Percentiles rank a stretch among this genome's conserved stretches.
These are phyloP conservation scores for Ascomycota sp. DNA, from an alignment of 2,329 filamentous ascomycete species.

Conservation along the genomic window DNA sequence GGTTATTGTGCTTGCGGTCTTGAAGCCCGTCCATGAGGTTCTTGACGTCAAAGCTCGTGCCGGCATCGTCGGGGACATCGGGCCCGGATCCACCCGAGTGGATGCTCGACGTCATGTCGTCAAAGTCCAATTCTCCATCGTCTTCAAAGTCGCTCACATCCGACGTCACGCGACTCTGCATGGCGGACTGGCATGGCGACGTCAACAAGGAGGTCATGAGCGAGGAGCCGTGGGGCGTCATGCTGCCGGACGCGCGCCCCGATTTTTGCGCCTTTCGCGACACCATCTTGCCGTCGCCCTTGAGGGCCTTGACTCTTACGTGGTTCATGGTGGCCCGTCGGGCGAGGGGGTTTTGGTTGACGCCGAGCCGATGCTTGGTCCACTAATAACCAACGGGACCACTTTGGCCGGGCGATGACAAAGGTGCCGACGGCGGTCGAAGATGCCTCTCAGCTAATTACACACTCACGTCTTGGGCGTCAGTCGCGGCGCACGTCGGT, in stretches of 20 bases:
- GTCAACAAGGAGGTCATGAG: slow-evolving; percentile 34
- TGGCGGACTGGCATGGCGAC: slow-evolving; percentile 38
- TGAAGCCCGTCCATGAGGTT: slow-evolving; percentile 52
- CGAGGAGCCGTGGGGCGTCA: slow-evolving; percentile 38
- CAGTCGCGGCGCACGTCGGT: no score
- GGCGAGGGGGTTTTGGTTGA: not conserved
- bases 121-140: slow-evolving; percentile 15
- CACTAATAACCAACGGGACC: no score
- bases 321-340: slow-evolving; percentile 36
- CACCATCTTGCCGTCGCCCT: slow-evolving; percentile 50
- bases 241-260: slow-evolving; percentile 34
- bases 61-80: slow-evolving; percentile 43
- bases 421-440: no score
- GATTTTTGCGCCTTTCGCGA: slow-evolving; percentile 45
- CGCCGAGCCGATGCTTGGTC: no score
- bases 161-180: slow-evolving; percentile 40
- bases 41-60: slow-evolving; percentile 37
- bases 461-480: no score
- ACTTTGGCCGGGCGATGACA: no score
- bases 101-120: slow-evolving; percentile 23
- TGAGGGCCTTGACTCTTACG: slow-evolving; percentile 45
- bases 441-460: no score
- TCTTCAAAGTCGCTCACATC: slow-evolving; percentile 36
- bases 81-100: slow-evolving; percentile 21
- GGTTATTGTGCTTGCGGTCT: slow-evolving; percentile 53